Base-by-base conservation (phyloP, 257 asterid genomes). In the Striga asiatica region DNA sequence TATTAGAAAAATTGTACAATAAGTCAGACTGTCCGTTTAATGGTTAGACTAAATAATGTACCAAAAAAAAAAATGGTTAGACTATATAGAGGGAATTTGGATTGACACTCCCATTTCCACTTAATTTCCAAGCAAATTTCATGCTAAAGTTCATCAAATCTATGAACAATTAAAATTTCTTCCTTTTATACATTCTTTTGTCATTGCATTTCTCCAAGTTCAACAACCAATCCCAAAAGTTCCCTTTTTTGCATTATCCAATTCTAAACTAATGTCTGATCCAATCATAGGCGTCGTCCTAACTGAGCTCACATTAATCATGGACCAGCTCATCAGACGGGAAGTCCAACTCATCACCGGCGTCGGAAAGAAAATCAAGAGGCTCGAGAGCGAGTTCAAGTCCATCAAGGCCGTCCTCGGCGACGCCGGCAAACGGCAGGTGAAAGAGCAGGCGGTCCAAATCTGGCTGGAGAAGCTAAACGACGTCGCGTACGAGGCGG, bases 361-460 rank as follows among this genome's bases (percentile, higher is more conserved):
- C 0, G 92, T 71, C 32, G 71, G 58, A 2, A 73, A 64, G 43
- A 74, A 81, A 19, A 39, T 84, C 53, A 31, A 52, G 20, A 75
- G 79, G 7, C 92, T 84, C 23, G 23, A 20, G 18, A 67, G 56
- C 22, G 75, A 78, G 0, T 73, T 81, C 66, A 39, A 31, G 14
- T 45, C 81, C 66, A 74, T 84, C 31, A 65, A 58, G 35, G 81
- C 94, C 4, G 85, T 84, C 2, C 72, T 79, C 12, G 72, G 38
- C 16, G 94, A 81, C 38, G 94, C 94, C 3, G 94, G 81, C 24
- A 84, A 60, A 66, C 65, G 72, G 13, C 94, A 76, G 47, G 76
- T 79, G 7, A 77, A 58, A 34, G 73, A 79, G 0, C 71, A 71
- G 19, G 1, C 58, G 0, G 73, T 75, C 45, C 70, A 74, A 43